These are phyloP conservation scores for Plectosphaerella sp. DNA, from an alignment of 2,329 filamentous ascomycete species.

Conservation along the genomic window DNA sequence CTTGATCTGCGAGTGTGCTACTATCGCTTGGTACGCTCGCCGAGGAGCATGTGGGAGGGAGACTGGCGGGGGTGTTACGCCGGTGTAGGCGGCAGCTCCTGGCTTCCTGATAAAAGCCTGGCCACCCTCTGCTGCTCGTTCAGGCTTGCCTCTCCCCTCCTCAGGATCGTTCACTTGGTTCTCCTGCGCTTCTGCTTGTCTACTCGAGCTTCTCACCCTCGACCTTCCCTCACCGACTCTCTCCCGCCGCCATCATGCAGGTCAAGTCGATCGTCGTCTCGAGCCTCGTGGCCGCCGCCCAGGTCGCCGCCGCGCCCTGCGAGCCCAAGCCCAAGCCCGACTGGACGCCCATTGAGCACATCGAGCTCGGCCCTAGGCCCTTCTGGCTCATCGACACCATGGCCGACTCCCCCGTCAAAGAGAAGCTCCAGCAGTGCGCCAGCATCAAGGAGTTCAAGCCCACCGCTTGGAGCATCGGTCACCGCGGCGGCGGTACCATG, in stretches of 20 bases:
- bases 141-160: not conserved
- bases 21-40: too few species aligned
- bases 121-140: not conserved
- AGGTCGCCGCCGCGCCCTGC: slow-evolving; percentile 7
- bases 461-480: slow-evolving; percentile 54
- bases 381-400: slow-evolving; percentile 62
- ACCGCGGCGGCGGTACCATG: slow-evolving; percentile 55
- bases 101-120: too few species aligned
- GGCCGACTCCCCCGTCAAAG: slow-evolving; percentile 55
- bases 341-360: slow-evolving; percentile 34
- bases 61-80: too few species aligned
- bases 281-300: slow-evolving; percentile 19
- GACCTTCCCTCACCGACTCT: slow-evolving; percentile 1
- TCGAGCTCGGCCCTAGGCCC: slow-evolving; percentile 60
- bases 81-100: too few species aligned
- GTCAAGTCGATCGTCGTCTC: slow-evolving; percentile 21
- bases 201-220: not conserved
- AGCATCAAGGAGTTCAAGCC: slow-evolving; percentile 45
- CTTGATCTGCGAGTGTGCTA: too few species aligned
- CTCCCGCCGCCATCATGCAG: slow-evolving; percentile 19
- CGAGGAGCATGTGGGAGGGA: too few species aligned
- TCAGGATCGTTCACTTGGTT: not conserved
- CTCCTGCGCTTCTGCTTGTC: not conserved
- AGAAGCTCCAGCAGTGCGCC: slow-evolving; percentile 53
- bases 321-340: slow-evolving; percentile 5